These are phyloP conservation scores for Leccinum barrowsii DNA, from an alignment of 768 basidiomycete genomes.

Conservation along the genomic window DNA sequence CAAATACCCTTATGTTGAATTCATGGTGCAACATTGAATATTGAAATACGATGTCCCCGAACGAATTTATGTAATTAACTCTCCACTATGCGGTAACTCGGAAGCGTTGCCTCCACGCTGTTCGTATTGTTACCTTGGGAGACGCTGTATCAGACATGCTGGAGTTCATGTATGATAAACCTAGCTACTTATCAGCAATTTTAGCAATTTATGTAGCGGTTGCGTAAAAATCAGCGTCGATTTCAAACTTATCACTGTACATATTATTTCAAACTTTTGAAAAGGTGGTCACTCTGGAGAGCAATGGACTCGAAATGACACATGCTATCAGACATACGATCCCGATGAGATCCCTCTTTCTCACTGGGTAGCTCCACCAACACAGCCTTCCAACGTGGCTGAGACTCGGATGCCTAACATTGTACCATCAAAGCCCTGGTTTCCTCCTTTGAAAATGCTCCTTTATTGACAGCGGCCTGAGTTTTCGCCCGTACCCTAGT, in stretches of 20 bases:
- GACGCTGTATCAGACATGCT: background rate
- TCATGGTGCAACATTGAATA: slow-evolving; percentile 3
- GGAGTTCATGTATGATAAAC: background rate
- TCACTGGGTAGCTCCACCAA: too few species aligned
- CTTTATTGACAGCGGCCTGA: too few species aligned
- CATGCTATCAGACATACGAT: too few species aligned
- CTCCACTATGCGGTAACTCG: background rate
- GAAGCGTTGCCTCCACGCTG: background rate
- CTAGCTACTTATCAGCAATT: background rate
- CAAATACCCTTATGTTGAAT: slow-evolving; percentile 1
- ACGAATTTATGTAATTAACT: background rate
- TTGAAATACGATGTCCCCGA: background rate
- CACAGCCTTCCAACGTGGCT: too few species aligned
- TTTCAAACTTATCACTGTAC: background rate
- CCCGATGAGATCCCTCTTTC: too few species aligned
- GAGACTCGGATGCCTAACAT: too few species aligned
- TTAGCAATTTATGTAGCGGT: background rate
- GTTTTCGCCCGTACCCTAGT: too few species aligned
- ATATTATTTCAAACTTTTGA: background rate
- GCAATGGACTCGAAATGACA: too few species aligned
- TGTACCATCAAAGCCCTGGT: too few species aligned
- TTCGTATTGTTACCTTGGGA: background rate
- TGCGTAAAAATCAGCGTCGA: background rate
- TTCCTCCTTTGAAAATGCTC: too few species aligned
- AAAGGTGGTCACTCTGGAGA: too few species aligned